phyloP scores from a whole-genome alignment of 176 grass and related monocot species.

The Zea luxurians region DNA sequence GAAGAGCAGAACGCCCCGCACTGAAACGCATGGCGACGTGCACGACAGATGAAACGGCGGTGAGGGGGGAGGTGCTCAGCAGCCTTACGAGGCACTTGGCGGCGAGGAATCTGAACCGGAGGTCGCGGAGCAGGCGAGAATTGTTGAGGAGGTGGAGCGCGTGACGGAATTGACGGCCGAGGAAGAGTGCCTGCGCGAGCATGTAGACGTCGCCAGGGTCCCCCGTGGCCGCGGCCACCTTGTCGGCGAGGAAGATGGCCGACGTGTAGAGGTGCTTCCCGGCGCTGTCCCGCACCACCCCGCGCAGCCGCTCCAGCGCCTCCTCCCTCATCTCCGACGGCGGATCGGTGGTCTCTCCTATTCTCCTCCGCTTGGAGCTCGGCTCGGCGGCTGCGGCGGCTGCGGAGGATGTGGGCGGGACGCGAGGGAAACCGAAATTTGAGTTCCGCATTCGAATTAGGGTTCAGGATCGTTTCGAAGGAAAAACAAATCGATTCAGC shows the following conservation, averaged over 20 bases:
- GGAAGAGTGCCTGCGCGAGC: slow-evolving; percentile 86
- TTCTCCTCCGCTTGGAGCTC: slow-evolving; percentile 44
- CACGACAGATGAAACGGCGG: neutral
- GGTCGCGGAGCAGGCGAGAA: slow-evolving; percentile 69
- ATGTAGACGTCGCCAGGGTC: slow-evolving; percentile 90
- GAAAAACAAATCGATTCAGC: neutral
- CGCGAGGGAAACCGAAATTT: slow-evolving; percentile 53
- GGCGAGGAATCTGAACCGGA: slow-evolving; percentile 87
- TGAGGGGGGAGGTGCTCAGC: neutral
- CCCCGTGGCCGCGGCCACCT: slow-evolving; percentile 69
- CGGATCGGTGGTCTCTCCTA: neutral
- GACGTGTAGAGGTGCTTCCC: slow-evolving; percentile 89
- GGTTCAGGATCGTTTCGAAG: slow-evolving; percentile 38
- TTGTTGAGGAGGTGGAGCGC: slow-evolving; percentile 89
- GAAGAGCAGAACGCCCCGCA: neutral
- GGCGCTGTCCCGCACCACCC: slow-evolving; percentile 84
- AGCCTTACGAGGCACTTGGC: slow-evolving; percentile 88
- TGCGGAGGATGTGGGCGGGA: neutral
- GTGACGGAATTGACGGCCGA: slow-evolving; percentile 76
- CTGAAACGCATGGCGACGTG: neutral
- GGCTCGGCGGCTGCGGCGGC: slow-evolving; percentile 14
- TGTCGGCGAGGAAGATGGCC: slow-evolving; percentile 91
- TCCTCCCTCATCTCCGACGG: slow-evolving; percentile 65
- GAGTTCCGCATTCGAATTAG: slow-evolving; percentile 52
- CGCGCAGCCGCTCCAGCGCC: slow-evolving; percentile 73